Base-by-base conservation (phyloP, 2,329 filamentous ascomycete genomes). In the Monilinia aucupariae region DNA sequence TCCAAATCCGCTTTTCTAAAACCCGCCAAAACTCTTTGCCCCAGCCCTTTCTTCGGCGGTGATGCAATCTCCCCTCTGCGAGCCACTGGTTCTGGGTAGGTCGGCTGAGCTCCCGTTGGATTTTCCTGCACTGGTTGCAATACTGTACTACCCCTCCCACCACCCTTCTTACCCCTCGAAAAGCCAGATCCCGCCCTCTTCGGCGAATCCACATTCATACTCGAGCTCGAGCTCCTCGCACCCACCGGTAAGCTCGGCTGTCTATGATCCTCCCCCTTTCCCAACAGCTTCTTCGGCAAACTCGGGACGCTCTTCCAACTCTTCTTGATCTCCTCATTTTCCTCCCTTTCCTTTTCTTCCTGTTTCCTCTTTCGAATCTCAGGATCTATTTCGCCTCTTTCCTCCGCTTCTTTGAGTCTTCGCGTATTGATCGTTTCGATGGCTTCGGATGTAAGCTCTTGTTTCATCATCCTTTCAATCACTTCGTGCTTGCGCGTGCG, bases 401-500 rank as follows among this genome's bases (percentile, higher is more conserved):
- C 65, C 53, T 71, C 69, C 2, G 86, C 94, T 71, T 94, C 94
- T 7, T 93, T 97, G 85, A 93, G 96, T 67, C 96, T 94, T 72
- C 94, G 90, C 43, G 89, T 94, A 71, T 96, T 92, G 0, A 99
- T 97, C 67, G 67, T 22, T 10, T 69, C 65, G 22, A 87, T 85
- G 1, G 84, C 85, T 70, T 85, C 80, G 51, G 81, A 75, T 0
- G 91, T 96, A 59, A 94, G 75, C 66, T 90, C 85, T 73, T 93
- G 90, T 27, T 89, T 79, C 72, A 90, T 85, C 75, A 93, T 83
- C 37, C 87, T 81, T 71, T 92, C 86, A 27, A 92, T 81, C 0
- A 96, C 89, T 34, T 94, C 90, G 81, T 91, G 92, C 80, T 96
- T 96, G 55, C 91, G 80, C 4, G 90, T 91, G 66, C 82, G 83